These are phyloP conservation scores for Hyaloperonospora brassicae DNA, from an alignment of 352 stramenopile genomes.

Conservation along the genomic window DNA sequence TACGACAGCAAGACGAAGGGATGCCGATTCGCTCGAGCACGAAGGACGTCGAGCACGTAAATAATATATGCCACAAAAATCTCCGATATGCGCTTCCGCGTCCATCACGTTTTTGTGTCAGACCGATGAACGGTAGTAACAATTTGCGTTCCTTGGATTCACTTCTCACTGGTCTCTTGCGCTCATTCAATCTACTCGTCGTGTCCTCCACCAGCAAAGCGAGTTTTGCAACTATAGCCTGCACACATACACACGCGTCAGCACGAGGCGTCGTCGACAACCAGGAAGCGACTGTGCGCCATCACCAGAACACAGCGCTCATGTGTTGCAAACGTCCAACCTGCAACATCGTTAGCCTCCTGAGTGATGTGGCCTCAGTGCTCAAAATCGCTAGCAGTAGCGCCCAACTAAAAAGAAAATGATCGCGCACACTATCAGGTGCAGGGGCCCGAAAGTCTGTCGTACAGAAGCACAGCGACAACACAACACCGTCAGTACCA, in stretches of 20 bases:
- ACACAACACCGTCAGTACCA: too few relatives aligned
- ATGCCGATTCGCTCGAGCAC: constrained; percentile 6
- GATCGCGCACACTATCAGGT: constrained; percentile 79
- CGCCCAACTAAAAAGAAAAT: constrained; percentile 86
- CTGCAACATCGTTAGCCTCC: constrained; percentile 14
- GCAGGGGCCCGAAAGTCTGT: constrained; percentile 71
- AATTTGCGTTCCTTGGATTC: constrained; percentile 20
- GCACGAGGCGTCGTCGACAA: constrained; percentile 11
- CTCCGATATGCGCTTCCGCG: not conserved
- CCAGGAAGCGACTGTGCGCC: constrained; percentile 14
- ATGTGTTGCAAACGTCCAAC: constrained; percentile 9
- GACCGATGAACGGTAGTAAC: constrained; percentile 8
- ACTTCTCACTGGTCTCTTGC: constrained; percentile 7
- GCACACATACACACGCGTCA: constrained; percentile 11
- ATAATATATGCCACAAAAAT: constrained; percentile 17
- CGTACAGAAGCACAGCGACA: not conserved
- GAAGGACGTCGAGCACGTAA: not conserved
- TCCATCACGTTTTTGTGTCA: not conserved
- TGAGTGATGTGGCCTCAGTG: constrained; percentile 11
- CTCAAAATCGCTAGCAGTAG: constrained; percentile 50
- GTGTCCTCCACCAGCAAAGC: constrained; percentile 15
- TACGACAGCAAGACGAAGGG: constrained; percentile 6
- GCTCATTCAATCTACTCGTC: constrained; percentile 17
- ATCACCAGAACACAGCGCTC: constrained; percentile 10
- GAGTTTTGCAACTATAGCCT: constrained; percentile 8